Evolutionary conservation across 192 early-diverging fungal species (phyloP), one percentile per base, ranked within the genome.

Genomic region (Diversispora eburnea): DNA sequence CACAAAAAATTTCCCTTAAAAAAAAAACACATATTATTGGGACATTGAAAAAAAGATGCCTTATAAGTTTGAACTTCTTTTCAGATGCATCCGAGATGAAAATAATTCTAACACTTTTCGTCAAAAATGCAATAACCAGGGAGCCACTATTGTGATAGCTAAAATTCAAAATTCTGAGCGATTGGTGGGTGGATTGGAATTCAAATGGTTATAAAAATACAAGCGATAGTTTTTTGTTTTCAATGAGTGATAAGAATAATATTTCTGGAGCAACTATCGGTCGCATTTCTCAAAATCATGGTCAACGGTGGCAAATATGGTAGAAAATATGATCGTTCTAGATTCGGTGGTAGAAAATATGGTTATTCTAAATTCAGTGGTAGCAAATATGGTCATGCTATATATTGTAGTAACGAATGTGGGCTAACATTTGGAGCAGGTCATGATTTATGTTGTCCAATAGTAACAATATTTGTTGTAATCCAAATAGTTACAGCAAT

Each of bases 81-180:
- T 51, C 49, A 8, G 49, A 12, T 51, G 49, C 49, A 51, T 2
- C 13, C 17, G 20, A 58, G 56, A 58, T 20, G 56, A 19, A 12
- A 54, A 17, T 10, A n/a, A 0, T 54, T 2, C n/a, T 54, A 3
- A 54, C 4, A n/a, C 4, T 17, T 22, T 58, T 22, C 20, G 4
- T 20, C n/a, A 58, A 58, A 58, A 22, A 58, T 58, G 56, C 22
- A 19, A 58, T 22, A 4, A 58, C 17, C n/a, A 58, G 22, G 56
- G 20, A 15, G 17, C 33, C 4, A 65, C 46, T 1, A 19, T 65
- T 15, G 63, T 65, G 6, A 42, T 65, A 20, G 63, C 63, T 4
- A 65, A 65, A 45, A 15, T 65, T 48, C 17, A 65, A 65, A 43
- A 65, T 48, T 46, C 63, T 8, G 15, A 65, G 8, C 42, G 45